phyloP scores from a whole-genome alignment of 1,284 basidiomycete species.

The Apiotrichum porosum region DNA sequence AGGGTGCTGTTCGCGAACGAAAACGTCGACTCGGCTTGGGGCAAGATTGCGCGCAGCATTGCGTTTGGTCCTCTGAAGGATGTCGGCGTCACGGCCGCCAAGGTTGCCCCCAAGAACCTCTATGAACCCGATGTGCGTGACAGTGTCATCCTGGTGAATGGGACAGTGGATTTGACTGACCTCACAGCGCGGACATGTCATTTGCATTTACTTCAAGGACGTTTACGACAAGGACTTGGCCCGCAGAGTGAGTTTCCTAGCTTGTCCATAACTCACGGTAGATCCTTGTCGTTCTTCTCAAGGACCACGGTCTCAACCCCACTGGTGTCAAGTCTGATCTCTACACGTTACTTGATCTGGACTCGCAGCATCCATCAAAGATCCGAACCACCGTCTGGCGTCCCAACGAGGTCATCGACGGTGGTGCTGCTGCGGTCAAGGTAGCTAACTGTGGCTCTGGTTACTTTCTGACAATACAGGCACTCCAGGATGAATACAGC shows the following conservation, averaged over 20 bases:
- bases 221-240: conserved; percentile 24
- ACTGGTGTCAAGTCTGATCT: conserved; percentile 35
- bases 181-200: conserved; percentile 16
- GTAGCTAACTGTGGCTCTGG: not conserved
- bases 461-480: conserved; percentile 7
- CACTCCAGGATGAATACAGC: conserved; percentile 17
- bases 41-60: conserved; percentile 26
- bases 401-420: conserved; percentile 26
- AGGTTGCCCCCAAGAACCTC: conserved; percentile 23
- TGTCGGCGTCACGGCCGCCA: conserved; percentile 23
- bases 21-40: conserved; percentile 28
- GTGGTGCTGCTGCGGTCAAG: conserved; percentile 20
- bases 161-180: not conserved
- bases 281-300: conserved; percentile 24
- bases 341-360: conserved; percentile 44
- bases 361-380: conserved; percentile 42
- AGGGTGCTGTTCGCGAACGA: not conserved
- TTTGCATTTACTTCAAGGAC: conserved; percentile 32
- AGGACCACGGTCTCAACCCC: conserved; percentile 32
- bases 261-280: conserved; percentile 1
- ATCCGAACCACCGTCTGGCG: conserved; percentile 37
- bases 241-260: conserved; percentile 16
- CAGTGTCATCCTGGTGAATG: no score
- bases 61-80: conserved; percentile 29
- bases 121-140: conserved; percentile 8